phyloP scores from a whole-genome alignment of 2,329 filamentous ascomycete species.

The Nemania sp. region DNA sequence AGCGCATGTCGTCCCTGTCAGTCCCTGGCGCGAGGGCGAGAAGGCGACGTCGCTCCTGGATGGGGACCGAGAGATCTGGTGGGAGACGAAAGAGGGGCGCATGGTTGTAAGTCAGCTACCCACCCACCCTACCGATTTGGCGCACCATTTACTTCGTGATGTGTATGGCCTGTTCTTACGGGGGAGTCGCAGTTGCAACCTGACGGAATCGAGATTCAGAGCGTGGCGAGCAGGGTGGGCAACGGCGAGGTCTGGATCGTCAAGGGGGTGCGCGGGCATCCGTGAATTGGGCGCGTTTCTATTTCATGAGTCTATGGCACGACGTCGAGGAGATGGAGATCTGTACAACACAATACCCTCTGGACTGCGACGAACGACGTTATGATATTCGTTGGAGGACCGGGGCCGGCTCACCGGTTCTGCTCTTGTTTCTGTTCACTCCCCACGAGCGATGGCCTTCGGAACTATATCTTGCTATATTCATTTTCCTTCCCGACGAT shows the following conservation, averaged over 20 bases:
- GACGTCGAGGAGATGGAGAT: background rate
- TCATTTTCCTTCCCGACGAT: too few species aligned
- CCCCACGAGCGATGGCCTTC: too few species aligned
- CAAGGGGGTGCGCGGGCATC: slow-evolving; percentile 56
- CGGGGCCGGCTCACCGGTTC: too few species aligned
- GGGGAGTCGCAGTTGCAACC: slow-evolving; percentile 67
- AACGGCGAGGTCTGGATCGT: slow-evolving; percentile 90
- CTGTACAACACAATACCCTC: background rate
- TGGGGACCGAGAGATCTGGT: slow-evolving; percentile 72
- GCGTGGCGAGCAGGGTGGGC: slow-evolving; percentile 72
- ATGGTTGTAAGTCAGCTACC: slow-evolving; percentile 70
- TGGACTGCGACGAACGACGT: too few species aligned
- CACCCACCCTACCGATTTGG: too few species aligned
- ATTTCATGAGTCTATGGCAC: too few species aligned
- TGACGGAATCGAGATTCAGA: slow-evolving; percentile 75
- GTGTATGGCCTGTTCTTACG: background rate
- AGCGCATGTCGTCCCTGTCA: slow-evolving; percentile 76
- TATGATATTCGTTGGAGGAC: too few species aligned
- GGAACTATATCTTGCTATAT: too few species aligned
- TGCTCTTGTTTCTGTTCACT: too few species aligned
- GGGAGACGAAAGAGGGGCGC: slow-evolving; percentile 72
- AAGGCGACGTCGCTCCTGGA: slow-evolving; percentile 72
- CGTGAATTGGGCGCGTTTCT: slow-evolving; percentile 28
- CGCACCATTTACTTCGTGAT: background rate
- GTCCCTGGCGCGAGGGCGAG: slow-evolving; percentile 72